Percentiles rank a stretch among this genome's conserved stretches.
Evolutionary conservation across 352 stramenopile species (phyloP).

Genomic region (Globisporangium iwayamae): DNA sequence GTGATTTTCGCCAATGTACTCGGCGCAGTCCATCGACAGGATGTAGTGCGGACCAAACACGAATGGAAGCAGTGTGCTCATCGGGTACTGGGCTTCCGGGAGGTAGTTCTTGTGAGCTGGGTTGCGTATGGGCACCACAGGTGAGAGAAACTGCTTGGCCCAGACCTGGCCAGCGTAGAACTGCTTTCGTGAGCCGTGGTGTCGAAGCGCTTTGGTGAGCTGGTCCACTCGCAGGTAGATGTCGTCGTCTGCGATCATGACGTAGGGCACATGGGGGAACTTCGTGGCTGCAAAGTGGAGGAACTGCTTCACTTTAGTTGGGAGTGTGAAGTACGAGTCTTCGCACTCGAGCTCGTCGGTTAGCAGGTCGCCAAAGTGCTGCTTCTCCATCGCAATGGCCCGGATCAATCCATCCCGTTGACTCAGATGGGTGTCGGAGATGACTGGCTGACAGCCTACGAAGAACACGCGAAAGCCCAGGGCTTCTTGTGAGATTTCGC

Average conservation of each 20-base stretch:
- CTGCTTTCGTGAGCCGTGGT: conserved; percentile 3
- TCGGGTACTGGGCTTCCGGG: conserved; percentile 24
- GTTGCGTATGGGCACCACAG: conserved; percentile 23
- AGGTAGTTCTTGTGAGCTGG: conserved; percentile 31
- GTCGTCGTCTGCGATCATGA: conserved; percentile 62
- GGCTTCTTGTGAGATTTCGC: conserved; percentile 5
- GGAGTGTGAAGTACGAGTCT: conserved; percentile 32
- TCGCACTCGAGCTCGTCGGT: conserved; percentile 36
- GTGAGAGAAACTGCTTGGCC: conserved; percentile 21
- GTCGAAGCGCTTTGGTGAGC: conserved; percentile 14
- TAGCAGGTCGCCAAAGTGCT: conserved; percentile 33
- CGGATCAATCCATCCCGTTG: conserved; percentile 6
- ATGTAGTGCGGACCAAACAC: conserved; percentile 43
- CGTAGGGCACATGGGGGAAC: conserved; percentile 23
- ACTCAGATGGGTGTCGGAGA: neutral
- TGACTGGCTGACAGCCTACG: conserved; percentile 26
- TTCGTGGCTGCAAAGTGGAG: conserved; percentile 21
- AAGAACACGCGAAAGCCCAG: conserved; percentile 29
- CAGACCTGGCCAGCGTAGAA: conserved; percentile 43
- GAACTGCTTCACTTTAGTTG: conserved; percentile 38
- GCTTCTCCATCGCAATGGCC: conserved; percentile 27
- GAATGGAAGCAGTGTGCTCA: conserved; percentile 30
- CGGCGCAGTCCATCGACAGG: conserved; percentile 40
- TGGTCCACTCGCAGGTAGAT: conserved; percentile 40
- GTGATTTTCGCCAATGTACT: conserved; percentile 36